A percentile compares a stretch with the other conserved stretches of the same genome.
phyloP scores from a whole-genome alignment of 306 rosid genomes.

The Prunus armeniaca region DNA sequence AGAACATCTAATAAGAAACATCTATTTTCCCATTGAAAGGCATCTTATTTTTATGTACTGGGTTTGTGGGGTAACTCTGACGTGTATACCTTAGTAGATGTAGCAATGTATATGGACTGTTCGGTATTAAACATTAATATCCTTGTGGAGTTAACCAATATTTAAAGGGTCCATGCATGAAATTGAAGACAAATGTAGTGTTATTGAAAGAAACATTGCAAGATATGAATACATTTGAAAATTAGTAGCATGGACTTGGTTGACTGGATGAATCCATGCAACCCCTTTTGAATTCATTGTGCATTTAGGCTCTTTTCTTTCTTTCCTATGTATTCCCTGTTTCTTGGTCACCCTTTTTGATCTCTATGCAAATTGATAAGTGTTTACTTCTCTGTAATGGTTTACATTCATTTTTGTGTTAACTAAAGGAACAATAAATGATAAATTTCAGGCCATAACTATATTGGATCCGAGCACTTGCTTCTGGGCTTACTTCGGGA shows the following conservation, averaged over 20 bases:
- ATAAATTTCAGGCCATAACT: constrained; percentile 71
- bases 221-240: background rate
- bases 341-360: background rate
- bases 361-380: background rate
- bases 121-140: background rate
- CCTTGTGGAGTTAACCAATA: background rate
- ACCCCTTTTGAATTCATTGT: background rate
- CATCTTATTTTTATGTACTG: background rate
- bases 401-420: background rate
- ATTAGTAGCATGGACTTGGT: background rate
- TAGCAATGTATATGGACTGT: background rate
- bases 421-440: constrained; percentile 7
- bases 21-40: background rate
- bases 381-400: background rate
- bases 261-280: background rate
- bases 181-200: background rate
- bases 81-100: background rate
- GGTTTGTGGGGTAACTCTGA: background rate
- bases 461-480: constrained; percentile 96
- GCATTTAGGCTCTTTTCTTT: background rate
- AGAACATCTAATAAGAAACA: background rate
- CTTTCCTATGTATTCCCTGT: too few species aligned
- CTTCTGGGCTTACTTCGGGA: constrained; percentile 96
- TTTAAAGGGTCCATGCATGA: background rate
- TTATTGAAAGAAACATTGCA: background rate